Conservation (phyloP, 73 alveolate genomes). For the Paramecium tetraurelia region DNA sequence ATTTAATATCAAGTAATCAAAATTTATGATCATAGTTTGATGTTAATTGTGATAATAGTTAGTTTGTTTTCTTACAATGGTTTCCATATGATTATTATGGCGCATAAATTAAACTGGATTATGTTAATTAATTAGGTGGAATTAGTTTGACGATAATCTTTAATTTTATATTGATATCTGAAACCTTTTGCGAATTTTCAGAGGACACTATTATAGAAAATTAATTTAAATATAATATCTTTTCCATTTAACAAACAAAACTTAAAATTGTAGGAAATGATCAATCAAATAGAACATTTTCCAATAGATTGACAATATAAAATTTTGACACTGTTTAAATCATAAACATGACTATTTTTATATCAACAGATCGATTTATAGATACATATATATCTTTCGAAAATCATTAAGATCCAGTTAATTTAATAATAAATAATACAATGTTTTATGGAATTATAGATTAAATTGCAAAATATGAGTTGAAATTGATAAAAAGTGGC, state of each 20-base stretch:
- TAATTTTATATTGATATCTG: not conserved
- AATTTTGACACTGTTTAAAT: not conserved
- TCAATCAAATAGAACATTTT: not conserved
- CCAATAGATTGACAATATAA: no score
- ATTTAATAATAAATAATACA: not conserved
- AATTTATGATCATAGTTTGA: not conserved
- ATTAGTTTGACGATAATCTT: no score
- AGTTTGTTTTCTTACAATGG: not conserved
- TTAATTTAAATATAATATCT: no score
- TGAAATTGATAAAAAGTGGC: not conserved
- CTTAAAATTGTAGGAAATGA: not conserved
- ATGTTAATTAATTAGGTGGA: not conserved
- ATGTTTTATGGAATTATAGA: not conserved
- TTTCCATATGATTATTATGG: not conserved
- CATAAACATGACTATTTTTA: not conserved
- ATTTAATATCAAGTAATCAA: not conserved
- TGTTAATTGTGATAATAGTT: not conserved
- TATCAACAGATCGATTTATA: not conserved
- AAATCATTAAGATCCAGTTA: not conserved
- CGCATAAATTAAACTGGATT: not conserved
- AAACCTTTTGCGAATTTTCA: not conserved
- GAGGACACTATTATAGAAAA: no score
- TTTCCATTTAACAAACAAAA: not conserved
- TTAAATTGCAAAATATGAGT: not conserved
- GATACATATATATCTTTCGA: not conserved